Evolutionary conservation across 2,329 filamentous ascomycete genomes (phyloP).

Genomic region (Calonectria leucothoes): DNA sequence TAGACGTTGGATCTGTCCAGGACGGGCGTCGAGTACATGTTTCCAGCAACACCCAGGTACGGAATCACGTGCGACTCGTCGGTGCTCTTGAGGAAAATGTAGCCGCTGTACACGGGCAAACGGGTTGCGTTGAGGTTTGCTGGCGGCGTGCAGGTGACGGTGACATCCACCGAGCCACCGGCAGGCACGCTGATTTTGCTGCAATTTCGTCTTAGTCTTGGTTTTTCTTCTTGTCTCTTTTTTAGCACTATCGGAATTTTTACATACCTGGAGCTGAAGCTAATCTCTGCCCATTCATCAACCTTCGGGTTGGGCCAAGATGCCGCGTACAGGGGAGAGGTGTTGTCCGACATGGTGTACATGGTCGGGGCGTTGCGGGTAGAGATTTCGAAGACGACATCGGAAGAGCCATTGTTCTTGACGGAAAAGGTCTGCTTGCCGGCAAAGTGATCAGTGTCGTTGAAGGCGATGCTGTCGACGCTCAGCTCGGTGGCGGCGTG

Average conservation of each 20-base stretch:
- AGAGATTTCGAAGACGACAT: background rate
- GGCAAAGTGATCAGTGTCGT: background rate
- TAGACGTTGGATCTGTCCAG: background rate
- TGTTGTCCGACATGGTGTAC: background rate
- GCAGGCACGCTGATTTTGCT: background rate
- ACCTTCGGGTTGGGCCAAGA: background rate
- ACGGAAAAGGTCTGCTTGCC: background rate
- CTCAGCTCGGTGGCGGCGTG: background rate
- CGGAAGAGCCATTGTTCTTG: background rate
- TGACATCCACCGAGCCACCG: background rate
- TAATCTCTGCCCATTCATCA: background rate
- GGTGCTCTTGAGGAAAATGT: background rate
- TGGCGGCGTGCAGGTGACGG: background rate
- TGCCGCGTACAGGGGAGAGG: background rate
- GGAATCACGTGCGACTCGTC: background rate
- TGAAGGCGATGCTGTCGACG: background rate
- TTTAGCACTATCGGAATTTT: background rate
- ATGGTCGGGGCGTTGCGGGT: background rate
- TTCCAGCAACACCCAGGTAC: background rate
- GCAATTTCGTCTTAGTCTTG: background rate
- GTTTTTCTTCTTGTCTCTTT: no score
- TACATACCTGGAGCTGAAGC: background rate
- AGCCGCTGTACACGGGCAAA: background rate
- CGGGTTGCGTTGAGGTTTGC: background rate
- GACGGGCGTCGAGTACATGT: background rate